These are phyloP conservation scores for Nadsonia starkeyi-henricii DNA, from an alignment of 1,139 yeast species.

Conservation along the genomic window DNA sequence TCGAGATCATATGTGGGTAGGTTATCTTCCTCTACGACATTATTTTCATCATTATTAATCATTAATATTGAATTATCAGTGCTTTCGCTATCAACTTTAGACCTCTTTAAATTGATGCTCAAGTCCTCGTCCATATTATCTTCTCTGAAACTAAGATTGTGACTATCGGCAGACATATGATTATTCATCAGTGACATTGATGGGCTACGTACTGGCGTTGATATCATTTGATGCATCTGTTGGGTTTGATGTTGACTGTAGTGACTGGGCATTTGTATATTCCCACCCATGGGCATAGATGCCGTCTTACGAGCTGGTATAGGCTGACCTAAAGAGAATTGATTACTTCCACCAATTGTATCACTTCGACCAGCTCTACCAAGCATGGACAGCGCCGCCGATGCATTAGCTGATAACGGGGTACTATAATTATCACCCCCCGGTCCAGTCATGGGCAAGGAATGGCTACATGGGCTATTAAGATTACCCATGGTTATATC, in stretches of 20 bases:
- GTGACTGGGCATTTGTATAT: neutral
- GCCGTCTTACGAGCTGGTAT: neutral
- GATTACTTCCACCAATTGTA: neutral
- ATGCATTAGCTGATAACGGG: constrained; percentile 3
- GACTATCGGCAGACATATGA: neutral
- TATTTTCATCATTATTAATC: constrained; percentile 1
- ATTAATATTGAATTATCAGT: neutral
- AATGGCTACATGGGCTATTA: neutral
- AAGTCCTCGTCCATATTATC: neutral
- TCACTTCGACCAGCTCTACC: neutral
- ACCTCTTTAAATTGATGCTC: neutral
- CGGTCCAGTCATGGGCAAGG: too few species aligned
- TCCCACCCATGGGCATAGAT: neutral
- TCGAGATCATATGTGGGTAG: constrained; percentile 14
- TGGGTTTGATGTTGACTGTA: neutral
- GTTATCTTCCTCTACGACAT: constrained; percentile 22
- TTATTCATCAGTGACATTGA: neutral
- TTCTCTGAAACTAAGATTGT: neutral
- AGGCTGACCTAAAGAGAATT: neutral
- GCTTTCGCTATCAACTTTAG: neutral
- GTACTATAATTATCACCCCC: neutral
- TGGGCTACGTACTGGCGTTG: neutral
- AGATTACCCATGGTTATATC: neutral
- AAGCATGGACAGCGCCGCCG: constrained; percentile 2
- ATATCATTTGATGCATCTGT: neutral